These are phyloP conservation scores for Protostelium mycophagum DNA, from an alignment of 78 protist genomes.

Conservation along the genomic window DNA sequence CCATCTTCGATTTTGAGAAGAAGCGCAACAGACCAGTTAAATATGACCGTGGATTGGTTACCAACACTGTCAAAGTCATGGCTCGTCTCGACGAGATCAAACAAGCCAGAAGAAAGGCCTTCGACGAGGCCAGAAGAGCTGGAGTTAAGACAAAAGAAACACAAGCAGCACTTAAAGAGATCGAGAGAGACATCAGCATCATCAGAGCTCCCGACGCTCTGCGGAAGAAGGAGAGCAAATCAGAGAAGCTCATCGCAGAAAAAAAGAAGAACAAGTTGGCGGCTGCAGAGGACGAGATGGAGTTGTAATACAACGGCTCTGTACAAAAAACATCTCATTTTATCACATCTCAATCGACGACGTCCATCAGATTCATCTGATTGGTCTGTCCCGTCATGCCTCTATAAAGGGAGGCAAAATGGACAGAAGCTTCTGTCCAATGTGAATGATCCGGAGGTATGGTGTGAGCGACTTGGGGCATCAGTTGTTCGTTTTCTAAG, in stretches of 20 bases:
- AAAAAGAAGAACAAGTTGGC: neutral
- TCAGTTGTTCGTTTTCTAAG: too few relatives aligned
- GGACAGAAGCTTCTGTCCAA: too few relatives aligned
- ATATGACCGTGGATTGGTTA: conserved; percentile 89
- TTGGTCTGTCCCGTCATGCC: neutral
- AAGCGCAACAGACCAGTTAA: conserved; percentile 87
- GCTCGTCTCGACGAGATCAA: conserved; percentile 28
- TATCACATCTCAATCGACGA: neutral
- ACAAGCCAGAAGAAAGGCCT: conserved; percentile 8
- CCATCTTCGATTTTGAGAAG: conserved; percentile 93
- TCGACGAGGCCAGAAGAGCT: conserved; percentile 22
- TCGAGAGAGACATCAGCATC: conserved; percentile 5
- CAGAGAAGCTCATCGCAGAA: conserved; percentile 10
- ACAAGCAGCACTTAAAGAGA: conserved; percentile 8
- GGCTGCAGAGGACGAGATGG: neutral
- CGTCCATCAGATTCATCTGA: neutral
- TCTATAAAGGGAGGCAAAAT: too few relatives aligned
- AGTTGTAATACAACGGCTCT: neutral
- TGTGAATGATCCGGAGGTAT: too few relatives aligned
- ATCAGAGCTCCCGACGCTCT: conserved; percentile 41
- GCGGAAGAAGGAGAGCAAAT: neutral
- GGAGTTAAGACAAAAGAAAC: conserved; percentile 19
- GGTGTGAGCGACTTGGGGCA: too few relatives aligned
- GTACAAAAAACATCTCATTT: neutral
- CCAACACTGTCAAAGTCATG: conserved; percentile 33